These are phyloP conservation scores for Blastomyces silverae DNA, from an alignment of 2,329 filamentous ascomycete species.

Conservation along the genomic window DNA sequence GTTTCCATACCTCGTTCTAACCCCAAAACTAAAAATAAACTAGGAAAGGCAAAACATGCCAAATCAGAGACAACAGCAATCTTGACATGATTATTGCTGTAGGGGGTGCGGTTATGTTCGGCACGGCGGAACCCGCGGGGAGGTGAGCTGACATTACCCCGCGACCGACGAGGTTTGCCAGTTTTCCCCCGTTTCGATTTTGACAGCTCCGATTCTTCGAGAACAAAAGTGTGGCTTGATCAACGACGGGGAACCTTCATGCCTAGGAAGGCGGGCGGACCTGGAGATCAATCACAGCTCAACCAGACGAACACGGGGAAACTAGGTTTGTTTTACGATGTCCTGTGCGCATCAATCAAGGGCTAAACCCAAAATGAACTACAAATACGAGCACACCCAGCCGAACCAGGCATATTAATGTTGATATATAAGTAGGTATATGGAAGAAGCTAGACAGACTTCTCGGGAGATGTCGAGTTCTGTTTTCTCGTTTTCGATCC, in stretches of 20 bases:
- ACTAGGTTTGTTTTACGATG: neutral
- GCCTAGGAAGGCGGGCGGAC: neutral
- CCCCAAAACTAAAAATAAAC: neutral
- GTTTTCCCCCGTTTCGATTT: neutral
- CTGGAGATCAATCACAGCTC: conserved; percentile 9
- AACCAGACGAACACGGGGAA: conserved; percentile 1
- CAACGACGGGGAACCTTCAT: too few species aligned
- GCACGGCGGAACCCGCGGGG: neutral
- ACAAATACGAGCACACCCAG: neutral
- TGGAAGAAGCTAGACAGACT: neutral
- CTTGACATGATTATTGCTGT: too few species aligned
- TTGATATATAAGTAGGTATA: neutral
- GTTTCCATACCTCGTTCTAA: neutral
- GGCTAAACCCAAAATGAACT: neutral
- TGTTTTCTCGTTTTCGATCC: neutral
- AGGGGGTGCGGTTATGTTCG: neutral
- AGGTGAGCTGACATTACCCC: neutral
- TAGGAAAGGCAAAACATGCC: neutral
- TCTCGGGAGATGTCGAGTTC: neutral
- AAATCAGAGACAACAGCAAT: neutral
- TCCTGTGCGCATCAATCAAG: neutral
- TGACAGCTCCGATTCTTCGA: neutral
- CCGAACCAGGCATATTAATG: neutral
- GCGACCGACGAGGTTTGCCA: neutral
- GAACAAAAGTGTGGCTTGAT: neutral